Conservation (phyloP, 2,329 filamentous ascomycete species). For the Phyllosticta citrichinensis region DNA sequence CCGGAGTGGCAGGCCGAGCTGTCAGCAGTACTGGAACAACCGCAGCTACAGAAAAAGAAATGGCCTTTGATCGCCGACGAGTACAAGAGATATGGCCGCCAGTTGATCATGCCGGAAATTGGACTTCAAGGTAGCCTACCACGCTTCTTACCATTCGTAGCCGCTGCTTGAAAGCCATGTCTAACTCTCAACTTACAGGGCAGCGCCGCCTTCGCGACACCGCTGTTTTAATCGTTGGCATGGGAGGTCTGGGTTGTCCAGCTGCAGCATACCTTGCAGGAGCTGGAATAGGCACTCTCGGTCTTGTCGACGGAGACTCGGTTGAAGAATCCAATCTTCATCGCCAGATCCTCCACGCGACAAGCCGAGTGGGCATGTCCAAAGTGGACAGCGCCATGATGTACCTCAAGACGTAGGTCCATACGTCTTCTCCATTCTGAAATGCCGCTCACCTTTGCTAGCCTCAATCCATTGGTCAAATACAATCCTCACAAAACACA, state of each 20-base stretch:
- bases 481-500: slow-evolving; percentile 55
- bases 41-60: slow-evolving; percentile 8
- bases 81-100: slow-evolving; percentile 78
- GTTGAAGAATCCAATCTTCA: slow-evolving; percentile 90
- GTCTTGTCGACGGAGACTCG: slow-evolving; percentile 75
- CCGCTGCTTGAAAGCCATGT: not conserved
- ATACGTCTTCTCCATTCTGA: not conserved
- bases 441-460: slow-evolving; percentile 21
- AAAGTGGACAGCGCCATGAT: slow-evolving; percentile 66
- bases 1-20: slow-evolving; percentile 35
- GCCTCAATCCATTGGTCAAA: slow-evolving; percentile 61
- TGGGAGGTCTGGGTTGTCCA: slow-evolving; percentile 84
- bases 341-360: slow-evolving; percentile 76
- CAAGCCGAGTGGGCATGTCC: slow-evolving; percentile 56
- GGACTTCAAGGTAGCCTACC: slow-evolving; percentile 56
- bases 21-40: slow-evolving; percentile 25
- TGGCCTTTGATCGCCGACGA: slow-evolving; percentile 67
- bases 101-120: slow-evolving; percentile 78
- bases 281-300: slow-evolving; percentile 73
- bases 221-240: slow-evolving; percentile 71
- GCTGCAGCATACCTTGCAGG: slow-evolving; percentile 88
- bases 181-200: slow-evolving; percentile 37
- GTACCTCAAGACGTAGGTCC: slow-evolving; percentile 34
- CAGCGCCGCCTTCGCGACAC: slow-evolving; percentile 64
- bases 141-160: not conserved